Conservation (phyloP, 192 early-diverging fungal species). For the Coemansia sp. region DNA sequence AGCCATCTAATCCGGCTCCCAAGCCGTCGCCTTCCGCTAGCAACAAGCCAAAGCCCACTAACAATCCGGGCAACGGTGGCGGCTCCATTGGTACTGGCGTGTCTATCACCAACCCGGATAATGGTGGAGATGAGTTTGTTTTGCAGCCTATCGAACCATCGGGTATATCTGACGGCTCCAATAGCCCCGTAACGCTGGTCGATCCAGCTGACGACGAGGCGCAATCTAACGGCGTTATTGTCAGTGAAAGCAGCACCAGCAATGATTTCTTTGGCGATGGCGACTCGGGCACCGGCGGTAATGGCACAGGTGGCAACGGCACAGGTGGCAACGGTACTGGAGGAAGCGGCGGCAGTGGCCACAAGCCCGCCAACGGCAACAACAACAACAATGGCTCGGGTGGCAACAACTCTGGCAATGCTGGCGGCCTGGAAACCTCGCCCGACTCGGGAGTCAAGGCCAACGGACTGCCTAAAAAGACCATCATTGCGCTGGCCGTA, state of each 20-base stretch:
- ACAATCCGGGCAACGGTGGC: background rate
- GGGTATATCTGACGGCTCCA: background rate
- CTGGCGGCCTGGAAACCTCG: background rate
- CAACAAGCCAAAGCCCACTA: background rate
- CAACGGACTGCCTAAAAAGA: constrained; percentile 18
- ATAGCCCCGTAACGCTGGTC: background rate
- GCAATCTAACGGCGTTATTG: background rate
- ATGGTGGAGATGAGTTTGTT: background rate
- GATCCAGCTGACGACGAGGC: background rate
- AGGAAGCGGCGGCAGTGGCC: constrained; percentile 4
- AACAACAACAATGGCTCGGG: background rate
- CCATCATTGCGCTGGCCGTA: constrained; percentile 18
- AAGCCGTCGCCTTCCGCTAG: background rate
- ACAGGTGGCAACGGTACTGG: background rate
- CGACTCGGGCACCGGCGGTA: background rate
- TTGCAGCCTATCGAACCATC: background rate
- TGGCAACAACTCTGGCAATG: background rate
- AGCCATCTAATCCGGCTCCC: background rate
- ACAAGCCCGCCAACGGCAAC: background rate
- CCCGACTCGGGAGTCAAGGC: background rate
- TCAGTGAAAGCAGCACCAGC: constrained; percentile 2
- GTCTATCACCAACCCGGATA: background rate
- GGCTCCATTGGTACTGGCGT: background rate
- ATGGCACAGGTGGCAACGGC: background rate
- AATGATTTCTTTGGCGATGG: background rate